Evolutionary conservation across 2,329 filamentous ascomycete genomes (phyloP).

Genomic region (Ambrosiella xylebori): DNA sequence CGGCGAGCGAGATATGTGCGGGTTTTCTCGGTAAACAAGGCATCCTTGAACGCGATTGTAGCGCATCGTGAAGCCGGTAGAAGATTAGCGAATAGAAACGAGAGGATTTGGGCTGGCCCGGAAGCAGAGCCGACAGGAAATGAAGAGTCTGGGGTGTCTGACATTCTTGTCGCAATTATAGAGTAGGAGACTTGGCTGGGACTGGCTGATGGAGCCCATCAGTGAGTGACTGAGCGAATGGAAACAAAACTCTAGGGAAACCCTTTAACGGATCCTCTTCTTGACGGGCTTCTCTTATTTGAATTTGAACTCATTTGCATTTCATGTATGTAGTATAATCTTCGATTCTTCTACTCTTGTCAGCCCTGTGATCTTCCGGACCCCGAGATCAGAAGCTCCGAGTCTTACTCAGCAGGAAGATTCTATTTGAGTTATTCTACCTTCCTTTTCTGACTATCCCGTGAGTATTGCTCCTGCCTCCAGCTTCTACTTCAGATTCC

Average conservation of each 20-base stretch:
- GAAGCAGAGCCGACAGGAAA: not conserved
- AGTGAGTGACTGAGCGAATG: not conserved
- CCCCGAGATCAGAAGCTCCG: no score
- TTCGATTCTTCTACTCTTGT: not conserved
- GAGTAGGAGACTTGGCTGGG: not conserved
- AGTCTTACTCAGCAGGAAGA: no score
- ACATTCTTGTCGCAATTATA: not conserved
- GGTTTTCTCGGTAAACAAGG: conserved; percentile 9
- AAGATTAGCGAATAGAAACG: not conserved
- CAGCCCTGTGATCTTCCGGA: not conserved
- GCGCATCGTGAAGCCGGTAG: not conserved
- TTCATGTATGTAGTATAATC: not conserved
- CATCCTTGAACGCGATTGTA: not conserved
- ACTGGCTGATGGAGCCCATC: not conserved
- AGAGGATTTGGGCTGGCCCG: not conserved
- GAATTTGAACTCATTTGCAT: not conserved
- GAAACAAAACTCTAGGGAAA: not conserved
- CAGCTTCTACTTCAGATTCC: not conserved
- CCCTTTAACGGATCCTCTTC: not conserved
- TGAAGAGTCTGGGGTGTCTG: not conserved
- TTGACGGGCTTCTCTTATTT: not conserved
- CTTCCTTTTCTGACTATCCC: not conserved
- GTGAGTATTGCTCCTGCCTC: not conserved
- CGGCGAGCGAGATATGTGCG: conserved; percentile 4
- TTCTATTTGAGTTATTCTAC: not conserved